Evolutionary conservation across 2,329 filamentous ascomycete species (phyloP), one percentile per base, ranked within the genome.

Genomic region (Apiospora saccharicola): DNA sequence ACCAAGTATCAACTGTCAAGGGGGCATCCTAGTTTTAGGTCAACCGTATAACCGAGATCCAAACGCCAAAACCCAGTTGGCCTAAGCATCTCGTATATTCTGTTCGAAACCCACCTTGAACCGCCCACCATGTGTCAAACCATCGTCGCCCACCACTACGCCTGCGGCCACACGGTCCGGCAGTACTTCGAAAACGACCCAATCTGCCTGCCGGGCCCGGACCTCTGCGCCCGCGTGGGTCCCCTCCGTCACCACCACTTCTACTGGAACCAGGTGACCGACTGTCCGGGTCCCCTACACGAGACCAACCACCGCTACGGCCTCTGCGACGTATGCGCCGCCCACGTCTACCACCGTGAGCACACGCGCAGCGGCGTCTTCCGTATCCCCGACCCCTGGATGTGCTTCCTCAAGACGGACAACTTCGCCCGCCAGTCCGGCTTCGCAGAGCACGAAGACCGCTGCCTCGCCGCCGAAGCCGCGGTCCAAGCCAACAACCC

Each of bases 241-340:
- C 8, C 57, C 1, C 57, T 64, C 19, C 57, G 57, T 10, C 19
- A 24, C 57, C 57, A 64, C 34, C 30, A 64, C 57, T 41, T 64
- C 34, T n/a, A n/a, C 57, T 64, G 57, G 57, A 64, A 37, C 34
- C 8, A 41, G 57, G 19, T 3, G 3, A 64, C 19, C 57, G 57
- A 64, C 34, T 64, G 57, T 22, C 57, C 34, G 30, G n/a, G 57
- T 34, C 34, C 57, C 57, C 22, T 64, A 34, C 57, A 64, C 57
- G 34, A 64, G 57, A 12, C 8, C 8, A 64, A 37, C 34, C 34
- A 41, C 34, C 34, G 57, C 1, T 41, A 64, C 57, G 57, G 57
- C 30, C 3, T 13, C 57, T 64, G 57, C 34, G 19, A 41, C 7
- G 34, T 64, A 0, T 64, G 57, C 4, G 34, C 57, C 8, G 57